Percentiles rank a stretch among this genome's conserved stretches.
phyloP scores from a whole-genome alignment of 495 filamentous ascomycete species.

The Talaromyces nanjingensis region DNA sequence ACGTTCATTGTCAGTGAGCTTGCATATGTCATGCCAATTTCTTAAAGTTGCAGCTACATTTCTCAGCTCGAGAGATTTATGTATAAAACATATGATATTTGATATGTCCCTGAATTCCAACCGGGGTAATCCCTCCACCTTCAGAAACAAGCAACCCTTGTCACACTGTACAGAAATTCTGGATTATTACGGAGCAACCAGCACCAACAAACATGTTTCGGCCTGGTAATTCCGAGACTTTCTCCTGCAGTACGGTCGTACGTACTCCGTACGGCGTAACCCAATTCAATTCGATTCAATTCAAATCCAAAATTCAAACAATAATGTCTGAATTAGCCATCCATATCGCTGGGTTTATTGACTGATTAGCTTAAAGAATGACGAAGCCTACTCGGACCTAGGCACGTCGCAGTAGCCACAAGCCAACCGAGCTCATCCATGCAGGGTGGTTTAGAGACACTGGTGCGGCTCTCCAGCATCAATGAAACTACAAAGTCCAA shows the following conservation, averaged over 20 bases:
- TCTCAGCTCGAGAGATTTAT: too few species aligned
- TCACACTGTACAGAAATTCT: not conserved
- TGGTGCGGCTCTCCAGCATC: not conserved
- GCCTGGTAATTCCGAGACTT: not conserved
- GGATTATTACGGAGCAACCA: not conserved
- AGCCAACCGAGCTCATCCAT: not conserved
- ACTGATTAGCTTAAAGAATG: not conserved
- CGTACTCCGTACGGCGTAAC: not conserved
- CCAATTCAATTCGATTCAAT: not conserved
- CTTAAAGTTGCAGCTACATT: not conserved
- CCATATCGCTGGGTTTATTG: not conserved
- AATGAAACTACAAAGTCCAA: not conserved
- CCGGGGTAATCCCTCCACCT: not conserved
- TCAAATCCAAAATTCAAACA: not conserved
- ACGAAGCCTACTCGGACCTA: not conserved
- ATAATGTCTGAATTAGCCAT: not conserved
- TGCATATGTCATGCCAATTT: not conserved
- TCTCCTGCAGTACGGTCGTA: not conserved
- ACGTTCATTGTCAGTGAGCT: not conserved
- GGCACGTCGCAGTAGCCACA: not conserved
- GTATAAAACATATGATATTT: too few species aligned
- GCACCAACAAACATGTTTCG: not conserved
- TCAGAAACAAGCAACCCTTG: not conserved
- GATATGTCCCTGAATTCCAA: not conserved
- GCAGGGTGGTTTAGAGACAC: not conserved